A percentile compares a stretch with the other conserved stretches of the same genome.
These are phyloP conservation scores for Fagopyrum tataricum DNA, from an alignment of 148 eudicot species.

Conservation along the genomic window DNA sequence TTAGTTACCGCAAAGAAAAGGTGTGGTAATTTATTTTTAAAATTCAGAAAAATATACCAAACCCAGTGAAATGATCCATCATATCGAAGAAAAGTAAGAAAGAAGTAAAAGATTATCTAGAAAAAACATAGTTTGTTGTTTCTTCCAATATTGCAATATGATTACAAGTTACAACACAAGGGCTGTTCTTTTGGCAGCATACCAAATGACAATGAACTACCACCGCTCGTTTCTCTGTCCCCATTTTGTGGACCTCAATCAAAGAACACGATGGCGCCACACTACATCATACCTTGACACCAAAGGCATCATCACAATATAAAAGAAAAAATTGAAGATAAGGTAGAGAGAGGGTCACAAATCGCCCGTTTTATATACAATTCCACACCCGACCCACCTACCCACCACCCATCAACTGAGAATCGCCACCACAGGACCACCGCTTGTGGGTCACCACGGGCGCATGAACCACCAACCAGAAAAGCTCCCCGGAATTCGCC, in stretches of 20 bases:
- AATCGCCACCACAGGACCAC: neutral
- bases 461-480: neutral
- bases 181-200: neutral
- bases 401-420: neutral
- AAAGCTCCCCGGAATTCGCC: neutral
- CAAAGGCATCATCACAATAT: neutral
- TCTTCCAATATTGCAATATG: neutral
- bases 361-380: neutral
- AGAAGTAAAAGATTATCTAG: no score
- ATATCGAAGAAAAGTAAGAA: no score
- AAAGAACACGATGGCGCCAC: conserved; percentile 11
- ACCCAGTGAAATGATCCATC: no score
- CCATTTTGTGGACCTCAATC: conserved; percentile 7
- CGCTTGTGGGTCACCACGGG: conserved; percentile 2
- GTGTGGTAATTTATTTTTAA: no score
- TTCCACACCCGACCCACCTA: neutral
- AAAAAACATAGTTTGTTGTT: neutral
- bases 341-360: neutral
- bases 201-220: conserved; percentile 4
- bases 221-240: conserved; percentile 8
- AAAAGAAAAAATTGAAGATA: neutral
- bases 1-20: no score
- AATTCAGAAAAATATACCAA: no score
- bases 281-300: conserved; percentile 4
- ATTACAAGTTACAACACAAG: conserved; percentile 3